Conservation (phyloP, 345 rosid species). For the Syzygium grande region DNA sequence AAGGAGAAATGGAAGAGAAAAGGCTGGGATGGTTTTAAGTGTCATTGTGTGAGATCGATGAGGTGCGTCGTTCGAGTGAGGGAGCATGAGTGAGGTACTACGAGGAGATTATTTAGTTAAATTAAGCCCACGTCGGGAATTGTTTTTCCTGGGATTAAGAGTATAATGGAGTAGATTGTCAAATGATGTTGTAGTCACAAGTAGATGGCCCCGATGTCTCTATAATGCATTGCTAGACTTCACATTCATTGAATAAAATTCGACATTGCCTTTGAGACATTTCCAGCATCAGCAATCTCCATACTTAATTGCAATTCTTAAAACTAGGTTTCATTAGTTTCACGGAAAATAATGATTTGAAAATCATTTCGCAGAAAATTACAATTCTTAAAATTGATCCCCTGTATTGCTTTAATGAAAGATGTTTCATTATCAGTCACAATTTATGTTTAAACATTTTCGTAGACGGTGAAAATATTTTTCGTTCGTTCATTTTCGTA, state of each 20-base stretch:
- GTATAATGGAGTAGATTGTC: neutral
- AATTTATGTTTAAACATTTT: neutral
- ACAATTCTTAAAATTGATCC: too few relatives aligned
- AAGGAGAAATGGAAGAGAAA: too few relatives aligned
- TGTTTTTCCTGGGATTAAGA: neutral
- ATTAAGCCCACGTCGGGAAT: too few relatives aligned
- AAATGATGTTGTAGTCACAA: neutral
- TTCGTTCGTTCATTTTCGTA: neutral
- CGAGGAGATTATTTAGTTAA: too few relatives aligned
- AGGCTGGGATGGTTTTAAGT: too few relatives aligned
- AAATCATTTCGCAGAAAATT: neutral
- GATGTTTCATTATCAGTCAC: accelerated
- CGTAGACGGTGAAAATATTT: accelerated
- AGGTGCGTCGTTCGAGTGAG: neutral
- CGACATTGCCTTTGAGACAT: neutral
- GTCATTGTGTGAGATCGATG: neutral
- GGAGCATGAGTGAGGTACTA: neutral
- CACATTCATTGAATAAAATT: neutral
- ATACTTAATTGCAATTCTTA: neutral
- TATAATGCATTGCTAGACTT: neutral
- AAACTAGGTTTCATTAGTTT: neutral
- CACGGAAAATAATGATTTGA: accelerated
- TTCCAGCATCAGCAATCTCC: neutral
- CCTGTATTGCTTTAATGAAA: neutral
- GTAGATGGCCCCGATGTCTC: neutral